A percentile compares a stretch with the other conserved stretches of the same genome.
phyloP scores from a whole-genome alignment of 2,329 filamentous ascomycete species.

The Fusarium nisikadoi region DNA sequence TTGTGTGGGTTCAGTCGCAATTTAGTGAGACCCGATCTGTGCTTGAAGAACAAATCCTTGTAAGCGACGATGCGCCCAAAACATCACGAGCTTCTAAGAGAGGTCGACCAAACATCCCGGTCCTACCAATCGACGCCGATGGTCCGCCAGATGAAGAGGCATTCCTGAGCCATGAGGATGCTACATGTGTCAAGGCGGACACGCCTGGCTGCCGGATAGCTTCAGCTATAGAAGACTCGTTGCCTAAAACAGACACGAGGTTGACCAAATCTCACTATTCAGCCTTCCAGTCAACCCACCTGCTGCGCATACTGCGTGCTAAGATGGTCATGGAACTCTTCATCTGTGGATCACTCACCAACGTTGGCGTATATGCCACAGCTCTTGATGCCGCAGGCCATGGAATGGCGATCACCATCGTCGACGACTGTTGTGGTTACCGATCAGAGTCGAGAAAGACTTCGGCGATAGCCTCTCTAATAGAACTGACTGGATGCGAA shows the following conservation, averaged over 20 bases:
- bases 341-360: conserved; percentile 86
- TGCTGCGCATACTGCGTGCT: conserved; percentile 83
- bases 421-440: conserved; percentile 91
- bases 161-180: conserved; percentile 57
- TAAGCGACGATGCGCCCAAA: conserved; percentile 49
- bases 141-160: conserved; percentile 53
- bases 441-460: conserved; percentile 75
- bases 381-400: conserved; percentile 90
- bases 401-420: conserved; percentile 84
- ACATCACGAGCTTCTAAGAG: conserved; percentile 16
- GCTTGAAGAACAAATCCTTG: conserved; percentile 63
- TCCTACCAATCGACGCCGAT: conserved; percentile 14
- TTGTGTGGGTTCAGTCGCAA: conserved; percentile 87
- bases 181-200: conserved; percentile 56
- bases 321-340: conserved; percentile 90
- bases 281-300: conserved; percentile 78
- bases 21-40: conserved; percentile 72
- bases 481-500: conserved; percentile 78
- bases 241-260: conserved; percentile 61
- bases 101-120: conserved; percentile 23
- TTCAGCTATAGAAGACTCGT: conserved; percentile 52
- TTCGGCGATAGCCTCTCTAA: conserved; percentile 75
- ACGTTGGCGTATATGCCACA: conserved; percentile 90
- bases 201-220: conserved; percentile 60
- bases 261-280: conserved; percentile 85